phyloP scores from a whole-genome alignment of 2,329 filamentous ascomycete species.

The Ascochyta pisi region DNA sequence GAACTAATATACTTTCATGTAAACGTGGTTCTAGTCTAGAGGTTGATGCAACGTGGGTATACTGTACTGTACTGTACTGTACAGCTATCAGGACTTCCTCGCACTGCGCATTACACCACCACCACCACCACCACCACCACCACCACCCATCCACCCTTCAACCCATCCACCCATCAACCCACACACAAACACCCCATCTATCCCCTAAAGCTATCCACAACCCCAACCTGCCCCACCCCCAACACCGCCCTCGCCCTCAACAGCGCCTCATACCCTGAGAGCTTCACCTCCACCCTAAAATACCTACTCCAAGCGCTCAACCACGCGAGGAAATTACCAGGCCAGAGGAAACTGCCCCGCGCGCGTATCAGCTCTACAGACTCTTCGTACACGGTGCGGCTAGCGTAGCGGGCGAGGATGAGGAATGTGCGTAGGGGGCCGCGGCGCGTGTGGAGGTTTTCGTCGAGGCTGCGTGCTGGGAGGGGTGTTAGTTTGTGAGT shows the following conservation, averaged over 20 bases:
- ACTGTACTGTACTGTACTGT: no score
- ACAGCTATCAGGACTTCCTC: no score
- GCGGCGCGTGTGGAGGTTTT: constrained; percentile 78
- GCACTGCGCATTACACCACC: no score
- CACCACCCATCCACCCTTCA: no score
- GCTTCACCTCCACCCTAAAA: constrained; percentile 63
- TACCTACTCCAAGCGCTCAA: constrained; percentile 61
- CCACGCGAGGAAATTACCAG: constrained; percentile 59
- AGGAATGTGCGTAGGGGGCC: constrained; percentile 68
- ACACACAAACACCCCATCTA: not conserved
- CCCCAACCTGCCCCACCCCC: constrained; percentile 48
- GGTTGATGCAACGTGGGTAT: no score
- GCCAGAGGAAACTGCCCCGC: constrained; percentile 57
- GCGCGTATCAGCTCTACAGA: constrained; percentile 59
- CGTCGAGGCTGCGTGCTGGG: constrained; percentile 81
- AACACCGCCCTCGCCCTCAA: constrained; percentile 59
- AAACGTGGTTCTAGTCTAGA: no score
- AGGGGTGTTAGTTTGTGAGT: constrained; percentile 17
- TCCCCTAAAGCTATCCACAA: constrained; percentile 13
- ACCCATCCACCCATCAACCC: no score
- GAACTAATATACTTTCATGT: no score
- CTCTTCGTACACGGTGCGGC: constrained; percentile 67
- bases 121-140: no score
- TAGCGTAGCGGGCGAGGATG: constrained; percentile 69
- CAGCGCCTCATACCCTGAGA: constrained; percentile 65